A percentile compares a stretch with the other conserved stretches of the same genome.
Evolutionary conservation across 371 early-diverging fungal species (phyloP).

Genomic region (Nematocida ironsii): DNA sequence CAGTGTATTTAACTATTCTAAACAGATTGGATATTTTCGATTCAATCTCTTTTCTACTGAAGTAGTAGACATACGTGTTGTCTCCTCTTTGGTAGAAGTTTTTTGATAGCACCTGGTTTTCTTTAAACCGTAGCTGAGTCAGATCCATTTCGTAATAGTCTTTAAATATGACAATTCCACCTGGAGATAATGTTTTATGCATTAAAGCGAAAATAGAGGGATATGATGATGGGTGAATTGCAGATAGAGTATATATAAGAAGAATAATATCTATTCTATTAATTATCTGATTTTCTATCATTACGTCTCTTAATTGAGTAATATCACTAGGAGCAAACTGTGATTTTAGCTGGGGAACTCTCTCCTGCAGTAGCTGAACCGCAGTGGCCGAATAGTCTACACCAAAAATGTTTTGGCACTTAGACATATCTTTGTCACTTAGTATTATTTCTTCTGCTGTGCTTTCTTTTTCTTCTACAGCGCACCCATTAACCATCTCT

Average conservation of each 20-base stretch:
- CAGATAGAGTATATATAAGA: conserved; percentile 62
- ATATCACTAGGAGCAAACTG: conserved; percentile 14
- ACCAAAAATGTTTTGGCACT: conserved; percentile 34
- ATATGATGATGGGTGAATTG: conserved; percentile 60
- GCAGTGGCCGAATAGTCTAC: conserved; percentile 59
- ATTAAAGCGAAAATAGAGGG: conserved; percentile 36
- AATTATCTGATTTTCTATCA: conserved; percentile 2
- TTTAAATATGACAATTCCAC: conserved; percentile 74
- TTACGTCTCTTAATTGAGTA: background rate
- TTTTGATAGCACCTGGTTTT: conserved; percentile 75
- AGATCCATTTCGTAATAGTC: conserved; percentile 83
- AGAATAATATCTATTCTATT: conserved; percentile 51
- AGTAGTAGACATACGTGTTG: conserved; percentile 73
- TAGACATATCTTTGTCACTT: background rate
- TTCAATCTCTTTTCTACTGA: conserved; percentile 45
- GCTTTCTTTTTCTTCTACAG: background rate
- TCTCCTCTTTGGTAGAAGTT: conserved; percentile 83
- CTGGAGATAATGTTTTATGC: conserved; percentile 43
- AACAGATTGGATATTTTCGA: conserved; percentile 48
- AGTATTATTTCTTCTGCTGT: background rate
- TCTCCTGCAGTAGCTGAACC: conserved; percentile 41
- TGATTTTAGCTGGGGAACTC: background rate
- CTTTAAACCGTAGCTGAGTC: conserved; percentile 81
- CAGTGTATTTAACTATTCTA: conserved; percentile 77
- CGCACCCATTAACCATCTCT: background rate